Base-by-base conservation (phyloP, 768 basidiomycete species). In the Termitomyces heimii region DNA sequence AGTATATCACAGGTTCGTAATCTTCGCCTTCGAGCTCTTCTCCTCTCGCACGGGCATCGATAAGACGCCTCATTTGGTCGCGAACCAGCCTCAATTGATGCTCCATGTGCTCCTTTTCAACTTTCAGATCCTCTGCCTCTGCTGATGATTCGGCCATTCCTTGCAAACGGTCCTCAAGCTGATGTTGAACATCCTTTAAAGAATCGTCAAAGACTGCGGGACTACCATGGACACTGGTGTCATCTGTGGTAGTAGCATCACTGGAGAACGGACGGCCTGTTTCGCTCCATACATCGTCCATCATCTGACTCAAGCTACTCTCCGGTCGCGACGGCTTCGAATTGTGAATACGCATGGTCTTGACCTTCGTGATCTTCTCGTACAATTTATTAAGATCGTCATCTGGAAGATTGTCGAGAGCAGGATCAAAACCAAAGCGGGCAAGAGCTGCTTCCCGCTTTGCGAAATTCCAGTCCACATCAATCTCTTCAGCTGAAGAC, bases 401-500 rank as follows among this genome's bases (percentile, higher is more conserved):
- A 70, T 99, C 96, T 0, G 91, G 92, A 24, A 99, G 80, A 65
- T 88, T 92, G 70, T 98, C 94, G 26, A 99, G 79, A 14, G 90
- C 82, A 16, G 96, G 92, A 65, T 96, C 92, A 34, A 92, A 72
- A 3, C 94, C 94, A 18, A 97, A 77, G 48, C 88, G 81, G 1
- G 92, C 89, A 37, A 94, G 78, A 3, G 93, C 95, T 5, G 94
- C 94, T 72, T 99, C 97, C 8, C 94, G 83, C 68, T 92, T 90
- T 6, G 97, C 97, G 70, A 86, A 98, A n/a, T 85, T 90, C 97
- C 97, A 99, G 69, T 99, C 97, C 44, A 94, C 89, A 61, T 92
- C 89, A 28, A 82, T 77, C 54, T 82, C 86, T 24, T 82, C 82
- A 3, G 82, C 82, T 1, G 88, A 88, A 13, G 85, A 85, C 1